These are phyloP conservation scores for Myxozyma kluyveri DNA, from an alignment of 805 yeast species.

Conservation along the genomic window DNA sequence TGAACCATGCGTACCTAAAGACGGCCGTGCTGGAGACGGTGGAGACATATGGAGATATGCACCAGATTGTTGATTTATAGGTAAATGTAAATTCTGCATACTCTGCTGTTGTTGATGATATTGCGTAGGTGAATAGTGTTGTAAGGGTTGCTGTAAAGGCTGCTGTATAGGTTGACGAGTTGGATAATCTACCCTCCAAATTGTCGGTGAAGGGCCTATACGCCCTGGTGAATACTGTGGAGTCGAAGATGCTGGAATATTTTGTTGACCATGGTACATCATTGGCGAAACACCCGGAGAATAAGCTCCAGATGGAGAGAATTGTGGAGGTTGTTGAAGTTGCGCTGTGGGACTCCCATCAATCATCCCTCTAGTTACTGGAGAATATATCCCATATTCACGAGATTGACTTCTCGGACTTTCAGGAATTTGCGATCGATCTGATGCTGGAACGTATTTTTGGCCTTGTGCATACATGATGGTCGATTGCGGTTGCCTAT, in stretches of 20 bases:
- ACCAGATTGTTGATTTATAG: conserved; percentile 3
- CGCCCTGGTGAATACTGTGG: neutral
- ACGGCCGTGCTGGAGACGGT: conserved; percentile 8
- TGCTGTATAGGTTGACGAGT: conserved; percentile 2
- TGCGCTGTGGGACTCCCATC: conserved; percentile 9
- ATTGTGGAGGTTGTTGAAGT: neutral
- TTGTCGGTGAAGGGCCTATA: too few species aligned
- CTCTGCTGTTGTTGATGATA: conserved; percentile 6
- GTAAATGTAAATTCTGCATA: conserved; percentile 14
- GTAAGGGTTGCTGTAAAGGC: conserved; percentile 17
- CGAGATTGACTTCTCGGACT: conserved; percentile 17
- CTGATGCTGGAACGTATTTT: conserved; percentile 5
- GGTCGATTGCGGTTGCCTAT: conserved; percentile 14
- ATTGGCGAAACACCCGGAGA: conserved; percentile 3
- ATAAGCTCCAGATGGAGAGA: conserved; percentile 4
- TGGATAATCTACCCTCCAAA: too few species aligned
- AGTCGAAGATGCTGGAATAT: too few species aligned
- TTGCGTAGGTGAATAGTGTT: conserved; percentile 17
- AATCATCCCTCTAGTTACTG: conserved; percentile 10
- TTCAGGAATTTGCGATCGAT: conserved; percentile 6
- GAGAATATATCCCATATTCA: conserved; percentile 18
- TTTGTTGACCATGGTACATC: conserved; percentile 9
- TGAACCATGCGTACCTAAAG: conserved; percentile 11
- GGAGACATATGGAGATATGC: conserved; percentile 5
- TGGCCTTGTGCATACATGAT: too few species aligned